A percentile compares a stretch with the other conserved stretches of the same genome.
These are phyloP conservation scores for Clonostachys rhizophaga DNA, from an alignment of 2,329 filamentous ascomycete genomes.

Conservation along the genomic window DNA sequence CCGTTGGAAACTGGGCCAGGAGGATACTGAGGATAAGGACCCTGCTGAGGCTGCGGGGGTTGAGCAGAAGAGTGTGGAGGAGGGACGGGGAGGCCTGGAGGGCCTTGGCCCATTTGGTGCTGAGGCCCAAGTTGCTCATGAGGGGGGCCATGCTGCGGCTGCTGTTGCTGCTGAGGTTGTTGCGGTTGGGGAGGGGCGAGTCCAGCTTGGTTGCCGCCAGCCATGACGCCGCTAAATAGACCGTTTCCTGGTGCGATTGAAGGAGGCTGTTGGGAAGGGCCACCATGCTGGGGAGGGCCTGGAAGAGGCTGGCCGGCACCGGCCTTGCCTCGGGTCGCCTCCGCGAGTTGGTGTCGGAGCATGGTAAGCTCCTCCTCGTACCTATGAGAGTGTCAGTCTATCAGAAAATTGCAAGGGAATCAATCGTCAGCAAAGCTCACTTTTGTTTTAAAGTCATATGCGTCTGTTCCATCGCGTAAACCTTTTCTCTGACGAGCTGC, in stretches of 20 bases:
- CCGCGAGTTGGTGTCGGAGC: slow-evolving; percentile 82
- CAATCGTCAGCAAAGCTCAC: slow-evolving; percentile 46
- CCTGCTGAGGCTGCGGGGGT: slow-evolving; percentile 34
- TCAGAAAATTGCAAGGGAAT: not conserved
- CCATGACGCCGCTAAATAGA: slow-evolving; percentile 94
- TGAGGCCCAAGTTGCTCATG: slow-evolving; percentile 52
- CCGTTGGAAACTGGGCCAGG: slow-evolving; percentile 57
- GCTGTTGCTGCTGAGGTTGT: slow-evolving; percentile 30
- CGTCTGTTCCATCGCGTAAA: slow-evolving; percentile 86
- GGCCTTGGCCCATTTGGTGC: slow-evolving; percentile 66
- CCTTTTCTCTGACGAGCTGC: slow-evolving; percentile 88
- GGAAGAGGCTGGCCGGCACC: slow-evolving; percentile 52
- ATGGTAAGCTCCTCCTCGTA: slow-evolving; percentile 89
- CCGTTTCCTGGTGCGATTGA: slow-evolving; percentile 89
- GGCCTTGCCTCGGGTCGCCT: slow-evolving; percentile 55
- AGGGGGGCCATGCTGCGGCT: slow-evolving; percentile 55
- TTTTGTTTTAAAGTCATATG: slow-evolving; percentile 88
- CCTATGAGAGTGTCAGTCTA: slow-evolving; percentile 40
- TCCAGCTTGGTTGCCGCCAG: slow-evolving; percentile 77
- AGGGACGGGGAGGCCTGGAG: slow-evolving; percentile 57
- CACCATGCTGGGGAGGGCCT: slow-evolving; percentile 69
- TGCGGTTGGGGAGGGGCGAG: slow-evolving; percentile 74
- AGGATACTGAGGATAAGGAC: slow-evolving; percentile 66
- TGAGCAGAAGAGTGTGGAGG: slow-evolving; percentile 57
- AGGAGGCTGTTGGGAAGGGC: slow-evolving; percentile 78